These are phyloP conservation scores for Cladosporium sphaerospermum DNA, from an alignment of 2,329 filamentous ascomycete genomes.

Conservation along the genomic window DNA sequence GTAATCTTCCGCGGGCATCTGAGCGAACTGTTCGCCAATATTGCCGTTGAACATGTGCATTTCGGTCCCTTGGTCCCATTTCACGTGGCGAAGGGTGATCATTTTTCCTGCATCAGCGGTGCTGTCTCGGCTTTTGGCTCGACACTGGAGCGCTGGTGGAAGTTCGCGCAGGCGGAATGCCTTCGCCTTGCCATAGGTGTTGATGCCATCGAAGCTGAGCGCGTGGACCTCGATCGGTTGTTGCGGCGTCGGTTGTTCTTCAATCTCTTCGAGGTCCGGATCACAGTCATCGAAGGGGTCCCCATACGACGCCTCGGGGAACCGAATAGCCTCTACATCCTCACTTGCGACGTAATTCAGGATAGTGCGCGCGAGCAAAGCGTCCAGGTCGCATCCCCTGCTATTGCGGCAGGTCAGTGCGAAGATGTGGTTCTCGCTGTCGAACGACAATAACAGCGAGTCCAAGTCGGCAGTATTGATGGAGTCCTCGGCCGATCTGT, in stretches of 20 bases:
- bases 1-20: background rate
- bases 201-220: constrained; percentile 11
- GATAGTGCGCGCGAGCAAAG: background rate
- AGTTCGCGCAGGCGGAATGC: constrained; percentile 15
- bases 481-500: background rate
- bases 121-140: background rate
- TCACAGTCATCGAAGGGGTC: constrained; percentile 14
- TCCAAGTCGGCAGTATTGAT: constrained; percentile 20
- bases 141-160: constrained; percentile 1
- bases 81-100: constrained; percentile 14
- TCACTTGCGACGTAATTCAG: background rate
- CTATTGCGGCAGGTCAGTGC: background rate
- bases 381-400: background rate
- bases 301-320: constrained; percentile 19
- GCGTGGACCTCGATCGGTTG: constrained; percentile 13
- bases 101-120: background rate
- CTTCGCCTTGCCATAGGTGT: constrained; percentile 10
- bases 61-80: constrained; percentile 8
- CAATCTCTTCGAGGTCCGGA: background rate
- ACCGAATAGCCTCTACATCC: constrained; percentile 12
- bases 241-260: background rate
- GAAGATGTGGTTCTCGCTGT: constrained; percentile 6
- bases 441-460: constrained; percentile 8
- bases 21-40: constrained; percentile 10
- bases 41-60: constrained; percentile 23